Evolutionary conservation across 139 green algal genomes (phyloP), one percentile per base, ranked within the genome.

Genomic region (Haematococcus sp.): DNA sequence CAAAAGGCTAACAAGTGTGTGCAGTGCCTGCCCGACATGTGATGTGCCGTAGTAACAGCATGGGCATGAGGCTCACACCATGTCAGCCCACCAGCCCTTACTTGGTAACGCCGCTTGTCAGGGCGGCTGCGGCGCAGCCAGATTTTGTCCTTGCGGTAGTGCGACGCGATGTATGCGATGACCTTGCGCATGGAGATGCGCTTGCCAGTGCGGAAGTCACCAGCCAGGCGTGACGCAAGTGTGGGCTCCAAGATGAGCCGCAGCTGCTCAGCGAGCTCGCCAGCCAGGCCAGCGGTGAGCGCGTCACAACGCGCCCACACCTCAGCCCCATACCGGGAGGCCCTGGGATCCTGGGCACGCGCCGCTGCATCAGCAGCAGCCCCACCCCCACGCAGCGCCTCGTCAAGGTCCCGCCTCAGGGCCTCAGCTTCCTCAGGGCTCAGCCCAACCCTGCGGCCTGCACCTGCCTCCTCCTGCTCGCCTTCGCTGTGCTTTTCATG

Each of bases 81-180:
- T 49, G 11, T 11, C 7, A 7, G 40, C 40, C 7, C 40, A 7
- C 40, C 40, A 49, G 40, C 40, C 40, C 68, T 16, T 54, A 91
- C 90, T 83, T 99, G 96, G 83, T 99, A 99, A 17, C 82, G 80
- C 20, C 96, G 88, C 87, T 97, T 96, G 85, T 98, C 90, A 13
- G 96, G 95, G 31, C 89, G 85, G 30, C 89, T 97, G 69, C 96
- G 85, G 0, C 96, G 83, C 84, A 99, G 86, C 96, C 96, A 99
- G 81, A 99, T 99, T 88, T 98, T 98, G 87, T 99, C 96, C 71
- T 94, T 93, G n/a, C 93, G 83, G 79, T 96, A 99, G 71, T 98
- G 88, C 30, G 63, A 88, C 16, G 96, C 96, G 63, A 99, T 97
- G 88, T 98, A 99, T 27, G 88, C 86, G n/a, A 99, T 98, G 28